Evolutionary conservation across 768 basidiomycete genomes (phyloP).

Genomic region (Pleurotus tuber-regium): DNA sequence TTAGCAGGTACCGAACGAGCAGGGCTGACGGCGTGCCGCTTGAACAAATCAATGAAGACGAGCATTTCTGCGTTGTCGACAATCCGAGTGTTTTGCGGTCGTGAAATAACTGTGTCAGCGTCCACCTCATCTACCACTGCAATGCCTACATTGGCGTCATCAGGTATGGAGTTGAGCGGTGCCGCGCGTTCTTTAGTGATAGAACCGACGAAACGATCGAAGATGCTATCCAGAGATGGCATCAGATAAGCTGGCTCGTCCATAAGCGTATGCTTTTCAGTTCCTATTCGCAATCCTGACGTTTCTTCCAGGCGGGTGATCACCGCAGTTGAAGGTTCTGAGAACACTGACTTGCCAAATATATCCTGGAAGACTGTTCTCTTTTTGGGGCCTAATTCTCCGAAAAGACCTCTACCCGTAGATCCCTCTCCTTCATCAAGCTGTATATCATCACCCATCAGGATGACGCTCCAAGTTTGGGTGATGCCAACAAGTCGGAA

Average conservation of each 20-base stretch:
- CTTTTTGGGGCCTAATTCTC: constrained; percentile 24
- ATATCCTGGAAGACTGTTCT: constrained; percentile 86
- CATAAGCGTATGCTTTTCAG: constrained; percentile 48
- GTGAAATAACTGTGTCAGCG: constrained; percentile 14
- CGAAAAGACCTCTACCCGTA: constrained; percentile 34
- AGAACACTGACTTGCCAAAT: constrained; percentile 78
- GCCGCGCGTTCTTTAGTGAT: not conserved
- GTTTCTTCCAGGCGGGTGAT: constrained; percentile 11
- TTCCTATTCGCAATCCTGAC: constrained; percentile 25
- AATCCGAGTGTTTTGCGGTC: constrained; percentile 22
- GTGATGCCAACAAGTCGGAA: constrained; percentile 74
- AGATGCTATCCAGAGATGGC: constrained; percentile 71
- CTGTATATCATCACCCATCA: constrained; percentile 61
- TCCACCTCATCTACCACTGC: constrained; percentile 31
- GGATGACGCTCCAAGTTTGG: constrained; percentile 56
- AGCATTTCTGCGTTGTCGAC: constrained; percentile 58
- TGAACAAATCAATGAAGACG: constrained; percentile 64
- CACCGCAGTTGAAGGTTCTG: constrained; percentile 16
- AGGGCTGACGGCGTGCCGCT: constrained; percentile 43
- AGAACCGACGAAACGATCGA: constrained; percentile 36
- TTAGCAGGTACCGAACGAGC: constrained; percentile 13
- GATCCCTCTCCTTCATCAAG: constrained; percentile 40
- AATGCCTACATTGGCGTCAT: constrained; percentile 32
- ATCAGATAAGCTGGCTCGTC: constrained; percentile 73
- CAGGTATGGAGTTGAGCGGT: not conserved